Evolutionary conservation across 169 alveolate genomes (phyloP).

Genomic region (Babesia bigemina): DNA sequence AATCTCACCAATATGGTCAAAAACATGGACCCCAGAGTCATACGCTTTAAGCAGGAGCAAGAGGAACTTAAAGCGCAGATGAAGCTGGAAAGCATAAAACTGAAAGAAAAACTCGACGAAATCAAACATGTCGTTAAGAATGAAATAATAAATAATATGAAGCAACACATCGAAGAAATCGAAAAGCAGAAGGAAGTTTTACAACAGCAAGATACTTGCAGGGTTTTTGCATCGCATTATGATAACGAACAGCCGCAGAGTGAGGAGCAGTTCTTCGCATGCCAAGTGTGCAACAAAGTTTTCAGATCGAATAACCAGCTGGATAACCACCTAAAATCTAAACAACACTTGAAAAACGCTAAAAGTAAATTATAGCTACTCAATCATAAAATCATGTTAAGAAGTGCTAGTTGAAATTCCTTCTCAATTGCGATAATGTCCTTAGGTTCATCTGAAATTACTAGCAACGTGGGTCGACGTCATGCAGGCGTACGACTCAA

Average conservation of each 20-base stretch:
- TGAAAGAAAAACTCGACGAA: constrained; percentile 34
- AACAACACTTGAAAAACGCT: constrained; percentile 39
- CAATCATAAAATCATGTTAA: too few relatives aligned
- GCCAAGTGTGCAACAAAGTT: constrained; percentile 59
- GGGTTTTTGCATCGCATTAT: constrained; percentile 29
- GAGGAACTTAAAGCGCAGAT: constrained; percentile 22
- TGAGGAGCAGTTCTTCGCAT: constrained; percentile 19
- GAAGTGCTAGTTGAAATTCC: too few relatives aligned
- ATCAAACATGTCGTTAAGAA: constrained; percentile 35
- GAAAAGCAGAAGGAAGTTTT: constrained; percentile 15
- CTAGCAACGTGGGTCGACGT: too few relatives aligned
- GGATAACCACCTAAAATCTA: constrained; percentile 53
- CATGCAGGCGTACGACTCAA: too few relatives aligned
- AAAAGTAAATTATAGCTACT: background rate
- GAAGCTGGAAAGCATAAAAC: constrained; percentile 9
- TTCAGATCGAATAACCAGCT: constrained; percentile 56
- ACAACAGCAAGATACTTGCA: background rate
- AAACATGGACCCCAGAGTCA: constrained; percentile 47
- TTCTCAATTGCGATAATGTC: too few relatives aligned
- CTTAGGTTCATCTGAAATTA: too few relatives aligned
- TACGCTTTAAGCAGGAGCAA: constrained; percentile 22
- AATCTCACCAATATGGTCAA: constrained; percentile 32
- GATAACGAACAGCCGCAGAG: background rate
- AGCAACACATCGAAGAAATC: constrained; percentile 3
- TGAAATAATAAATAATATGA: constrained; percentile 30